A percentile compares a stretch with the other conserved stretches of the same genome.
Evolutionary conservation across 2,329 filamentous ascomycete species (phyloP).

Genomic region (Blastomyces emzantsi): DNA sequence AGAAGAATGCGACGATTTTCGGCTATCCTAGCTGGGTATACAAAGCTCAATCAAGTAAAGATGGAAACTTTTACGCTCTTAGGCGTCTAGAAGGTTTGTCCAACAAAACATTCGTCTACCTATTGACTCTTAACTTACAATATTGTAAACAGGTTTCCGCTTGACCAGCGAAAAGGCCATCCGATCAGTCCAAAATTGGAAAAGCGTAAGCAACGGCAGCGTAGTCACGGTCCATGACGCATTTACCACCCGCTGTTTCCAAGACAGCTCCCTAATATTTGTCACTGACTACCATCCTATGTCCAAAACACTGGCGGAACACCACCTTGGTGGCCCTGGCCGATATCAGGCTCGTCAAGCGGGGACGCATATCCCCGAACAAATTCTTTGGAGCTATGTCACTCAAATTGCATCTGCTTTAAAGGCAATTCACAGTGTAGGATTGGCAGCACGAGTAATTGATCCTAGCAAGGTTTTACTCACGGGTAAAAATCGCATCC

Average conservation of each 20-base stretch:
- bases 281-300: conserved; percentile 89
- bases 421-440: conserved; percentile 70
- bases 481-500: conserved; percentile 81
- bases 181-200: conserved; percentile 79
- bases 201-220: conserved; percentile 67
- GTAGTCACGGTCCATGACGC: conserved; percentile 83
- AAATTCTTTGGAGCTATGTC: conserved; percentile 81
- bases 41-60: conserved; percentile 82
- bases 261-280: conserved; percentile 88
- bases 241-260: conserved; percentile 87
- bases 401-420: conserved; percentile 84
- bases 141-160: conserved; percentile 54
- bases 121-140: conserved; percentile 6
- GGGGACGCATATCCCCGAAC: conserved; percentile 54
- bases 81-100: conserved; percentile 66
- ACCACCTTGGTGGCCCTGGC: conserved; percentile 47
- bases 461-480: conserved; percentile 82
- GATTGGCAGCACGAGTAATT: conserved; percentile 76
- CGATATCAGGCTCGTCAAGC: conserved; percentile 37
- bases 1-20: conserved; percentile 70
- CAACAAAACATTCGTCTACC: background rate
- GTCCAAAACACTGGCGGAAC: conserved; percentile 79
- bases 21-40: conserved; percentile 91
- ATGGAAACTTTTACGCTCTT: conserved; percentile 79
- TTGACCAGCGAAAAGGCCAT: conserved; percentile 86